These are phyloP conservation scores for Botrytis galanthina DNA, from an alignment of 2,329 filamentous ascomycete species.

Conservation along the genomic window DNA sequence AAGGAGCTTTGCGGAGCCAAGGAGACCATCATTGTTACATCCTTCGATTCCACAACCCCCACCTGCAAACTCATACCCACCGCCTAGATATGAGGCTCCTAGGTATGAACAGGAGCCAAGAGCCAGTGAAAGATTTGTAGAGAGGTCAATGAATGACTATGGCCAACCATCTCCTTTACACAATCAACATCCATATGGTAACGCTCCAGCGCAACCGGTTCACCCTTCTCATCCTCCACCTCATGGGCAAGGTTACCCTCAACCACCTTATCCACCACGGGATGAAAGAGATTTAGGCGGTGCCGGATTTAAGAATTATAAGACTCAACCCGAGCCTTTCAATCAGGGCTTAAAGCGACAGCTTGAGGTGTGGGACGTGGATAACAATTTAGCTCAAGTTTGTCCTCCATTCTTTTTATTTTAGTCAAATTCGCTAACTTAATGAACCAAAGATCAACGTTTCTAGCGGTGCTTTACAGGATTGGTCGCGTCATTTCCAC, in stretches of 20 bases:
- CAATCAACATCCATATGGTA: slow-evolving; percentile 27
- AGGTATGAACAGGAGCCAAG: slow-evolving; percentile 34
- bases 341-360: slow-evolving; percentile 35
- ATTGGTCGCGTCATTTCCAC: slow-evolving; percentile 51
- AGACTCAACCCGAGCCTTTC: slow-evolving; percentile 25
- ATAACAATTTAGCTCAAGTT: slow-evolving; percentile 36
- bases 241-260: slow-evolving; percentile 27
- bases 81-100: slow-evolving; percentile 31
- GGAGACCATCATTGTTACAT: slow-evolving; percentile 29
- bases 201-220: slow-evolving; percentile 21
- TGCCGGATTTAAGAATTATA: slow-evolving; percentile 26
- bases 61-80: slow-evolving; percentile 30
- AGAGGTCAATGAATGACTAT: slow-evolving; percentile 32
- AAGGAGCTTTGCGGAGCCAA: slow-evolving; percentile 25
- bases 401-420: neutral
- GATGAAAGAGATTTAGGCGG: slow-evolving; percentile 34
- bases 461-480: slow-evolving; percentile 31
- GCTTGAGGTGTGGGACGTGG: slow-evolving; percentile 36
- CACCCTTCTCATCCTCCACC: slow-evolving; percentile 27
- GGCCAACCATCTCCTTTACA: slow-evolving; percentile 26
- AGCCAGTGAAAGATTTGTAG: slow-evolving; percentile 28
- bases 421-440: neutral
- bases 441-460: slow-evolving; percentile 30
- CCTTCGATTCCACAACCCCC: slow-evolving; percentile 28
- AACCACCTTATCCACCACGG: slow-evolving; percentile 30